Evolutionary conservation across 1,284 basidiomycete species (phyloP).

Genomic region (Apiotrichum akiyoshidainum): DNA sequence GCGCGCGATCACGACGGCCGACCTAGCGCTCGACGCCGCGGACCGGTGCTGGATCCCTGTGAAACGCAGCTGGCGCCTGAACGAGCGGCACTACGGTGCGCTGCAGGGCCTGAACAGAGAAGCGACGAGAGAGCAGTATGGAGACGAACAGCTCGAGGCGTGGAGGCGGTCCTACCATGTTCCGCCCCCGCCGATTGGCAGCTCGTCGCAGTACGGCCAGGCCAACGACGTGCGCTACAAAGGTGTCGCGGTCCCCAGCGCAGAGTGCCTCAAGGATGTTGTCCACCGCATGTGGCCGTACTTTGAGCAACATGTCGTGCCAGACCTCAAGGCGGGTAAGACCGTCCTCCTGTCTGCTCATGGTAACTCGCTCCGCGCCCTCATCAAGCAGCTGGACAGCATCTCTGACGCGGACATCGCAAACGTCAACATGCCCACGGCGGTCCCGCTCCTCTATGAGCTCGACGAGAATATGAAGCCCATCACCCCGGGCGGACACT

Average conservation of each 20-base stretch:
- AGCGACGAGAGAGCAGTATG: slow-evolving; percentile 7
- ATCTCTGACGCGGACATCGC: slow-evolving; percentile 9
- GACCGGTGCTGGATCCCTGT: slow-evolving; percentile 12
- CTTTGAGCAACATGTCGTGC: not conserved
- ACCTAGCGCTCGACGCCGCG: slow-evolving; percentile 8
- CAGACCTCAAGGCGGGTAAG: slow-evolving; percentile 5
- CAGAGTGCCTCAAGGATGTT: slow-evolving; percentile 13
- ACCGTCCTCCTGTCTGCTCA: slow-evolving; percentile 5
- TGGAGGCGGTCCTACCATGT: slow-evolving; percentile 10
- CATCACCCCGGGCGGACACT: not conserved
- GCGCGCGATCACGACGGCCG: slow-evolving; percentile 8
- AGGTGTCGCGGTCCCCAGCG: not conserved
- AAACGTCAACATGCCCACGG: slow-evolving; percentile 8
- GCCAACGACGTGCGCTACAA: slow-evolving; percentile 2
- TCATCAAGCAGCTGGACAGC: slow-evolving; percentile 8
- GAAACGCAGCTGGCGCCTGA: slow-evolving; percentile 6
- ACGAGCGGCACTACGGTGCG: slow-evolving; percentile 12
- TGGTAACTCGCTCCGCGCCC: slow-evolving; percentile 11
- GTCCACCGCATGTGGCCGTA: slow-evolving; percentile 9
- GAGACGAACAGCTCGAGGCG: slow-evolving; percentile 7
- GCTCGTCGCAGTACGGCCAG: not conserved
- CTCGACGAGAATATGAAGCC: slow-evolving; percentile 7
- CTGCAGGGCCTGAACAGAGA: slow-evolving; percentile 10
- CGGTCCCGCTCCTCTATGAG: slow-evolving; percentile 10
- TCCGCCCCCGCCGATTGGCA: slow-evolving; percentile 6